These are phyloP conservation scores for Symbiodinium natans DNA, from an alignment of 73 alveolate genomes.

Conservation along the genomic window DNA sequence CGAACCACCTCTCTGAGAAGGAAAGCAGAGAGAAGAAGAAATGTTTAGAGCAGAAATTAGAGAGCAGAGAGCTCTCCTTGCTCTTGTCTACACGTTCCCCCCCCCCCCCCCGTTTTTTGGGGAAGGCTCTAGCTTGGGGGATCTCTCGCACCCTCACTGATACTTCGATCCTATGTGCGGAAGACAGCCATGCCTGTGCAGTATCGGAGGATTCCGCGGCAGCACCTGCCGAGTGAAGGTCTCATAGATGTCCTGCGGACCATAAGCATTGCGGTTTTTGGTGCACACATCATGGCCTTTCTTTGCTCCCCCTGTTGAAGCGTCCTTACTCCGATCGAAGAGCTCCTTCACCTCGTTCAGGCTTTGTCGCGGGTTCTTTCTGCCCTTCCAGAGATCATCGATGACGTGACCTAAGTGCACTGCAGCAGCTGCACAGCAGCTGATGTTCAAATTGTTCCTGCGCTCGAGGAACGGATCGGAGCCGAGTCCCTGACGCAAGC, in stretches of 20 bases:
- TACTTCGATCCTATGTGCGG: too few species aligned
- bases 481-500: conserved; percentile 33
- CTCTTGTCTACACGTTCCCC: too few species aligned
- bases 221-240: conserved; percentile 61
- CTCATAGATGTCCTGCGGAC: conserved; percentile 93
- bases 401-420: conserved; percentile 80
- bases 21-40: background rate
- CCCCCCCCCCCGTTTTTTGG: too few species aligned
- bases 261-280: background rate
- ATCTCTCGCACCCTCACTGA: too few species aligned
- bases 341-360: conserved; percentile 43
- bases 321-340: conserved; percentile 56
- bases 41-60: too few species aligned
- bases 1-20: conserved; percentile 56
- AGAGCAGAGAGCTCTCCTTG: too few species aligned
- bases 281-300: background rate
- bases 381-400: conserved; percentile 94
- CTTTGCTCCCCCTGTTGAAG: background rate
- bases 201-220: conserved; percentile 53
- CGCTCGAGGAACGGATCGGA: too few species aligned
- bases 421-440: too few species aligned
- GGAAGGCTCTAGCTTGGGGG: too few species aligned
- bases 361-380: conserved; percentile 43
- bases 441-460: too few species aligned
- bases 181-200: conserved; percentile 26